These are phyloP conservation scores for Saraca asoca DNA, from an alignment of 331 rosid species.

Conservation along the genomic window DNA sequence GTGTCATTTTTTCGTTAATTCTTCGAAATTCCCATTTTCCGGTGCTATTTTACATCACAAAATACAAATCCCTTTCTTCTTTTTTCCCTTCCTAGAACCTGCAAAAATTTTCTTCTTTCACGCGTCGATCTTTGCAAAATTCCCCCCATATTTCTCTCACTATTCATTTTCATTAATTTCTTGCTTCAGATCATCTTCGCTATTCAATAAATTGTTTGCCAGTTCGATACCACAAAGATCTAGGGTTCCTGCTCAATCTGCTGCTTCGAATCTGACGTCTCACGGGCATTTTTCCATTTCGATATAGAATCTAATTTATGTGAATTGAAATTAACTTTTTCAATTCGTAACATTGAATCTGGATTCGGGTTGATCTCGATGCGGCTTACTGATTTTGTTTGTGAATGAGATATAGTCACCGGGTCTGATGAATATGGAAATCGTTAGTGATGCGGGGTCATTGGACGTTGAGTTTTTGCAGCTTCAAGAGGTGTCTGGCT, in stretches of 20 bases:
- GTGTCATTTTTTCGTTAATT: conserved; percentile 22
- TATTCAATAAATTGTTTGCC: conserved; percentile 7
- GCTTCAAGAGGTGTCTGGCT: conserved; percentile 77
- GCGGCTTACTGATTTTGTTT: conserved; percentile 42
- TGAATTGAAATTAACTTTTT: conserved; percentile 29
- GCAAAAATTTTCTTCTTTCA: conserved; percentile 31
- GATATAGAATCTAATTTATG: conserved; percentile 29
- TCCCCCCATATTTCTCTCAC: conserved; percentile 10
- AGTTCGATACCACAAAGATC: conserved; percentile 51
- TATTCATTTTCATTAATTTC: conserved; percentile 21
- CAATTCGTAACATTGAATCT: conserved; percentile 33
- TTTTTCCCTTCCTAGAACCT: not conserved
- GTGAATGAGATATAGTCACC: conserved; percentile 48
- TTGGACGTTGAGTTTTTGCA: conserved; percentile 90
- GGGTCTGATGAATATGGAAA: conserved; percentile 73
- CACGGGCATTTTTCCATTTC: conserved; percentile 18
- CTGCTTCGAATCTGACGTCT: conserved; percentile 34
- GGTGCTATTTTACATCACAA: not conserved
- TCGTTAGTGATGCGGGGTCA: conserved; percentile 70
- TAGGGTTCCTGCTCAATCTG: conserved; percentile 52
- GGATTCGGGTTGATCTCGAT: conserved; percentile 26
- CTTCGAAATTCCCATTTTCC: not conserved
- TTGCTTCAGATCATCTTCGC: conserved; percentile 31
- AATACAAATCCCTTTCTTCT: not conserved
- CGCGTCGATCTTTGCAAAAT: conserved; percentile 41